Conservation (phyloP, 371 early-diverging fungal species). For the Phascolomyces articulosus region DNA sequence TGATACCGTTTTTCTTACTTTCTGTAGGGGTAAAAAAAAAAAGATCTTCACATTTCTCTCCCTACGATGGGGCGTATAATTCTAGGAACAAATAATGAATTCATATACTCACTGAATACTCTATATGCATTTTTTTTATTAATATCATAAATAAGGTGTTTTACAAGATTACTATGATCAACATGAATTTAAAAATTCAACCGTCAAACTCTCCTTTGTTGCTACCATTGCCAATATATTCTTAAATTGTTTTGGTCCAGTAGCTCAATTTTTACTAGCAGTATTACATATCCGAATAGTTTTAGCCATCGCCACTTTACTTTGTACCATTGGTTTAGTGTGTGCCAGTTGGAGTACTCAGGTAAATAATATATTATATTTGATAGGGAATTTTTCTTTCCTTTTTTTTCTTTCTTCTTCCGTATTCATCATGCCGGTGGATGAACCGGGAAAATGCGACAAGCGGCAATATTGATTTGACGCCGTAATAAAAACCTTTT, state of each 20-base stretch:
- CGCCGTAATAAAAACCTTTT: too few relatives aligned
- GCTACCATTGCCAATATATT: constrained; percentile 21
- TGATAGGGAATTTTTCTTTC: too few relatives aligned
- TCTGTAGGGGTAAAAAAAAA: too few relatives aligned
- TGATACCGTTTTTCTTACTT: too few relatives aligned
- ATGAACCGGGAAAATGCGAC: neutral
- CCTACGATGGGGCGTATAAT: too few relatives aligned
- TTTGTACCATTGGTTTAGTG: constrained; percentile 19
- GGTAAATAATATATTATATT: constrained; percentile 20
- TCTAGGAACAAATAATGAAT: too few relatives aligned
- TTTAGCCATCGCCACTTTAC: constrained; percentile 10
- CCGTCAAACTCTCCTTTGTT: constrained; percentile 20
- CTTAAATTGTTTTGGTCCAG: constrained; percentile 17
- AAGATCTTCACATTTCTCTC: too few relatives aligned
- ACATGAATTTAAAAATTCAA: constrained; percentile 14
- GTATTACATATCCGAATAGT: constrained; percentile 6
- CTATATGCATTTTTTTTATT: neutral
- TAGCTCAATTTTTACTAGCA: constrained; percentile 17
- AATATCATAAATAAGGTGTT: constrained; percentile 13
- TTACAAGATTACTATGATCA: constrained; percentile 26
- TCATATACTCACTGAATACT: too few relatives aligned
- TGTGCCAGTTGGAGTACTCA: constrained; percentile 26
- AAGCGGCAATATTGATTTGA: too few relatives aligned
- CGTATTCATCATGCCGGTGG: too few relatives aligned
- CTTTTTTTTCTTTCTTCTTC: too few relatives aligned